Base-by-base conservation (phyloP, 805 yeast genomes). In the Wickerhamomyces subpelliculosus region DNA sequence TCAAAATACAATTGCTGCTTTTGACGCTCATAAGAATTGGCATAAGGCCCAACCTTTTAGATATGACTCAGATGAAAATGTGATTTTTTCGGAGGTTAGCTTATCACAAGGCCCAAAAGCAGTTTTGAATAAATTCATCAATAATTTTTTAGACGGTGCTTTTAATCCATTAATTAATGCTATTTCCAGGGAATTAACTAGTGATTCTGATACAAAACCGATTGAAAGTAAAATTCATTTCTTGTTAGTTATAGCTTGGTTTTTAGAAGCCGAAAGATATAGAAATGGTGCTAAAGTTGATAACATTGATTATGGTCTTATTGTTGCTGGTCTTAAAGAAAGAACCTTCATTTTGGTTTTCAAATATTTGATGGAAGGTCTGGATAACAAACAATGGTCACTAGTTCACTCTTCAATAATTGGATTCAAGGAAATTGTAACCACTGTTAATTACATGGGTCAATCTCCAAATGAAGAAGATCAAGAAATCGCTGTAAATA, bases 11-110 rank as follows among this genome's bases (percentile, higher is more conserved):
- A 58, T 90, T 26, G 71, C 73, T 19, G 71, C 75, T 32, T 61
- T 90, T 23, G 96, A 90, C 51, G 60, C 70, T 11, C 64, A 77
- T 19, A 84, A 84, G 51, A 75, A 70, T 40, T 84, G 90, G 86
- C 69, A 68, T 37, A 68, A 68, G 44, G 57, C 71, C 13, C 42
- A 44, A 5, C 41, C 42, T 19, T 51, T 48, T 35, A 51, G 42
- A 21, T 55, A 54, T 34, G 58, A 57, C 16, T 41, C 47, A 1
- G 54, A 45, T 36, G 55, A 53, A 21, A 60, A 61, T 34, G 47
- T 54, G 3, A 37, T 60, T 3, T 55, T 52, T 17, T 61, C 63
- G 24, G 61, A 31, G 46, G 49, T 32, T 41, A 47, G 42, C 29
- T 53, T 47, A 34, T 59, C 27, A 48, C 48, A 25, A 48, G 57